These are phyloP conservation scores for Aristolochia californica DNA, from an alignment of 164 flowering plant genomes.

Conservation along the genomic window DNA sequence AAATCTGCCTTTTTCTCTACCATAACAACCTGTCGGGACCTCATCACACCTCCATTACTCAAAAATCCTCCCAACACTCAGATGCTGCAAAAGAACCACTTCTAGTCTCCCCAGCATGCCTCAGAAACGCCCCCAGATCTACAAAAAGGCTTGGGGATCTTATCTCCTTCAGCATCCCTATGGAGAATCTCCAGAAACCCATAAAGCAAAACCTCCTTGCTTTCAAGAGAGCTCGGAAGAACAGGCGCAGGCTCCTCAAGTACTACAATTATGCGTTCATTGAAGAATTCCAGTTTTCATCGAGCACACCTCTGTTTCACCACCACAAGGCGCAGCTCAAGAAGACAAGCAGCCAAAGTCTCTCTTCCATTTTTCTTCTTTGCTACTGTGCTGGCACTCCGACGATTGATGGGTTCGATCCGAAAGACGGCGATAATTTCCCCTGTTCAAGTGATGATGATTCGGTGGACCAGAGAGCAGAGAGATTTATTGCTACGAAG, in stretches of 20 bases:
- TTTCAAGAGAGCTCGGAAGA: conserved; percentile 27
- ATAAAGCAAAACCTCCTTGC: conserved; percentile 23
- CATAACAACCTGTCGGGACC: neutral
- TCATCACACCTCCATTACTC: too few relatives aligned
- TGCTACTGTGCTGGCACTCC: conserved; percentile 19
- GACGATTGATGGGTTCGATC: conserved; percentile 4
- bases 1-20: neutral
- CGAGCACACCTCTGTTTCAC: conserved; percentile 43
- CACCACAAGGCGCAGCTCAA: conserved; percentile 10
- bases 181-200: conserved; percentile 31
- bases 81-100: conserved; percentile 25
- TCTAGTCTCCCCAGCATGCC: conserved; percentile 22
- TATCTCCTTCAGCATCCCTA: conserved; percentile 23
- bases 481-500: conserved; percentile 53
- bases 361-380: conserved; percentile 19
- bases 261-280: conserved; percentile 29
- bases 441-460: conserved; percentile 22
- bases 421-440: neutral
- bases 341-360: conserved; percentile 7
- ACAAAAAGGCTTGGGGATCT: conserved; percentile 33
- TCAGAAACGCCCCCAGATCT: conserved; percentile 20
- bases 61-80: neutral
- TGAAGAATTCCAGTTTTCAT: conserved; percentile 42
- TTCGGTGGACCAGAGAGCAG: conserved; percentile 58
- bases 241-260: conserved; percentile 26